These are phyloP conservation scores for Tetracentron sinense DNA, from an alignment of 164 flowering plant species.

Conservation along the genomic window DNA sequence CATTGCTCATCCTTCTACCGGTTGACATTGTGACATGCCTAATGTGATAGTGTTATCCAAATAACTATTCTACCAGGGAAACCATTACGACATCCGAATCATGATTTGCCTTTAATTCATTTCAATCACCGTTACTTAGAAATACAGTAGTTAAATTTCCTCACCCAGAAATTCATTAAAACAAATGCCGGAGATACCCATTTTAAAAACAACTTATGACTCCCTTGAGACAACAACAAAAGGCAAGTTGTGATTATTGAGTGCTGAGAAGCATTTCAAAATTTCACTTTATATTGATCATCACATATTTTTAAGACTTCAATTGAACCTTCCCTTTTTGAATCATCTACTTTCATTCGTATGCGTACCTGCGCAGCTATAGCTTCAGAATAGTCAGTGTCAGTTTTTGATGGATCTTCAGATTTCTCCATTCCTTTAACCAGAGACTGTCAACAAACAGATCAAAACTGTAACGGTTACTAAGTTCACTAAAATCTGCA, in stretches of 20 bases:
- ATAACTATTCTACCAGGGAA: too few species aligned
- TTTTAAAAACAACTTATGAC: too few species aligned
- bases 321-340: not conserved
- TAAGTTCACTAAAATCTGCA: not conserved
- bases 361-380: conserved; percentile 56
- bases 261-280: too few species aligned
- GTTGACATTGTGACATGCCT: not conserved
- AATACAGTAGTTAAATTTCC: too few species aligned
- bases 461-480: not conserved
- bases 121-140: too few species aligned
- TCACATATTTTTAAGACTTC: not conserved
- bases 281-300: not conserved
- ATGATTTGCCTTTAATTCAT: too few species aligned
- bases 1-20: not conserved
- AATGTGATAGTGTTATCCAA: too few species aligned
- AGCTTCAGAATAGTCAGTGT: conserved; percentile 46
- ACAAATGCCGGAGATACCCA: too few species aligned
- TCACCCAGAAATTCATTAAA: too few species aligned
- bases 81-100: too few species aligned
- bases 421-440: conserved; percentile 50
- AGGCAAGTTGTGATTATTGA: not conserved
- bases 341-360: not conserved
- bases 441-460: conserved; percentile 34
- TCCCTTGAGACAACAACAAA: not conserved
- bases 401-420: conserved; percentile 32